Evolutionary conservation across 129 eudicot species (phyloP).

Genomic region (Glebionis coronaria): DNA sequence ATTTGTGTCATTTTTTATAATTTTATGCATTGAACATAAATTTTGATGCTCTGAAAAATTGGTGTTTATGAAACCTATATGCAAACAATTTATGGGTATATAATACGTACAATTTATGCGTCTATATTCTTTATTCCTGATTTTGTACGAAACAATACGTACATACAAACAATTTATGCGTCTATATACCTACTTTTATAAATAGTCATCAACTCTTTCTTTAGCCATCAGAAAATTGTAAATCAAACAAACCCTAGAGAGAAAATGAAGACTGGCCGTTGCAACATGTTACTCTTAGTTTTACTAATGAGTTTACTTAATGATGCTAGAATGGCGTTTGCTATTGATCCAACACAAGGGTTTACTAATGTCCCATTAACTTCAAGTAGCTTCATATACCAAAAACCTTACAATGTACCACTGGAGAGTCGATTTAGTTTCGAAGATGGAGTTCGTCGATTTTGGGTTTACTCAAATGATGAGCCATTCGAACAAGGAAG

Average conservation of each 20-base stretch:
- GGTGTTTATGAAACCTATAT: no score
- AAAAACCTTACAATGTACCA: constrained; percentile 50
- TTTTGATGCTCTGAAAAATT: no score
- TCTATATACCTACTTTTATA: no score
- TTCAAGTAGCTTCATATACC: constrained; percentile 29
- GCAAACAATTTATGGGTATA: no score
- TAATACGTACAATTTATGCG: no score
- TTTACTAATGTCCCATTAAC: constrained; percentile 47
- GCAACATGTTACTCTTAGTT: constrained; percentile 13
- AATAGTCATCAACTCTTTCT: no score
- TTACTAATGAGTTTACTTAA: constrained; percentile 8
- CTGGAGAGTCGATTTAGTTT: constrained; percentile 37
- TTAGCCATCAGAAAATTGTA: neutral
- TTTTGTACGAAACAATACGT: no score
- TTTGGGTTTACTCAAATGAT: constrained; percentile 58
- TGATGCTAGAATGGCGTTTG: constrained; percentile 16
- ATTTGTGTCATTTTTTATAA: no score
- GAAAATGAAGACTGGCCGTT: constrained; percentile 16
- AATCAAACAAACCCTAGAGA: constrained; percentile 21
- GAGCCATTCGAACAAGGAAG: constrained; percentile 37
- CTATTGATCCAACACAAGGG: constrained; percentile 50
- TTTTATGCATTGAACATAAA: no score
- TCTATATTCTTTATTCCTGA: no score
- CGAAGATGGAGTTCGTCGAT: constrained; percentile 36
- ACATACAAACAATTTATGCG: no score